phyloP scores from a whole-genome alignment of 2,329 filamentous ascomycete genomes.

The Claviceps pazoutovae region DNA sequence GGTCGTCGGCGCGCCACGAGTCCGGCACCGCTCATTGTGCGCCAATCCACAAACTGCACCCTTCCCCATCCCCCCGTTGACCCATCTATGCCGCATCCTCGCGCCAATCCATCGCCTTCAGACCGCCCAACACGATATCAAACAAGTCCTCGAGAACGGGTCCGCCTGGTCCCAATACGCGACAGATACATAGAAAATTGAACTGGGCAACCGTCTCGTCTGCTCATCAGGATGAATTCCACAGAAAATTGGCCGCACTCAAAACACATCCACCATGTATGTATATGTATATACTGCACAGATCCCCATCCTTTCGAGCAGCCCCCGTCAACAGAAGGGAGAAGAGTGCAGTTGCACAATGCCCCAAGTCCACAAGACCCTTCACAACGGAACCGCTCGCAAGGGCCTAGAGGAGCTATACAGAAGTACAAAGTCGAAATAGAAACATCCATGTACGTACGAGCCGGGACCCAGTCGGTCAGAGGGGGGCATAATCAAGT shows the following conservation, averaged over 20 bases:
- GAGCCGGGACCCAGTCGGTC: not conserved
- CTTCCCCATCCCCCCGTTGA: constrained; percentile 6
- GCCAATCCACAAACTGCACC: constrained; percentile 9
- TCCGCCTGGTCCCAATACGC: constrained; percentile 16
- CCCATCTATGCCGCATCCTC: constrained; percentile 9
- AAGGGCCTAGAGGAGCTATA: not conserved
- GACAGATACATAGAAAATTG: constrained; percentile 20
- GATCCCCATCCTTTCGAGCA: constrained; percentile 6
- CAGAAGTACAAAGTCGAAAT: constrained; percentile 4
- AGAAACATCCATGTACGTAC: not conserved
- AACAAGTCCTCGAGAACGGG: constrained; percentile 18
- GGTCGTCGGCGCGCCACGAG: constrained; percentile 26
- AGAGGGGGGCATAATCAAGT: constrained; percentile 14
- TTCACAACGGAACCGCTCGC: not conserved
- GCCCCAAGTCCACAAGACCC: not conserved
- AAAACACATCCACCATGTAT: not conserved
- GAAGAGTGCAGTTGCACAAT: not conserved
- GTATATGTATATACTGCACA: not conserved
- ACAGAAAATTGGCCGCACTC: not conserved
- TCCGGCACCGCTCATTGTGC: constrained; percentile 13
- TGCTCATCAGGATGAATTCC: constrained; percentile 1
- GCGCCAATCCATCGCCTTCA: constrained; percentile 18
- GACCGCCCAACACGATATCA: constrained; percentile 12
- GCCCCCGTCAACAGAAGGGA: not conserved
- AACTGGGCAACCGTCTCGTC: constrained; percentile 7